Evolutionary conservation across 2,329 filamentous ascomycete species (phyloP).

Genomic region (Sporothrix euskadiensis): DNA sequence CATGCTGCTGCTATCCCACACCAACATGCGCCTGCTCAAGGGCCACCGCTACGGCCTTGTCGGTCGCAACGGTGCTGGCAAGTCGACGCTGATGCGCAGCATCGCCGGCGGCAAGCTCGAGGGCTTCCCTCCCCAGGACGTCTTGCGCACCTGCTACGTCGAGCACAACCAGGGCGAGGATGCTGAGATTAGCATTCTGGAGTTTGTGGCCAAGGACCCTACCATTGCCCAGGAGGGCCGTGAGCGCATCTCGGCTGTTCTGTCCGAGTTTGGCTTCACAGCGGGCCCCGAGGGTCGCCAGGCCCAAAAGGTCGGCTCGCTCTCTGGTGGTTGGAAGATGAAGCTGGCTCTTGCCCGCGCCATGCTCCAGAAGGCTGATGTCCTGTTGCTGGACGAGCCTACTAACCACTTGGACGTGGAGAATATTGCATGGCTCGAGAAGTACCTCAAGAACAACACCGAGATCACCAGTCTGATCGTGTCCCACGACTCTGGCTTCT

Average conservation of each 20-base stretch:
- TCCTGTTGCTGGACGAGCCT: slow-evolving; percentile 94
- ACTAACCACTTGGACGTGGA: slow-evolving; percentile 97
- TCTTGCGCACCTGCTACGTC: slow-evolving; percentile 93
- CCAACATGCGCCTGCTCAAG: slow-evolving; percentile 84
- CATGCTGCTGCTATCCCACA: slow-evolving; percentile 94
- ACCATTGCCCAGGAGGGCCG: slow-evolving; percentile 75
- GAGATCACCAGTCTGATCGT: slow-evolving; percentile 98
- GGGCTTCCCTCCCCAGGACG: slow-evolving; percentile 90
- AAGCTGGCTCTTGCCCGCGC: slow-evolving; percentile 94
- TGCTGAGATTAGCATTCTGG: slow-evolving; percentile 90
- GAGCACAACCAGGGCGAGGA: slow-evolving; percentile 99
- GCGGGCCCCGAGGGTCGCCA: slow-evolving; percentile 86
- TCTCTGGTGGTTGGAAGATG: slow-evolving; percentile 99
- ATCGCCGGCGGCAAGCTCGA: slow-evolving; percentile 96
- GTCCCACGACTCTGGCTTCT: slow-evolving; percentile 95
- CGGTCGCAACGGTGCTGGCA: slow-evolving; percentile 98
- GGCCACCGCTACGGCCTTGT: slow-evolving; percentile 95
- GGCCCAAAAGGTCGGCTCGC: slow-evolving; percentile 83
- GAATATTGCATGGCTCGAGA: slow-evolving; percentile 94
- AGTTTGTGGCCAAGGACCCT: slow-evolving; percentile 89
- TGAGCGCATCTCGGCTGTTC: slow-evolving; percentile 78
- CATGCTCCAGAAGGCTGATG: slow-evolving; percentile 96
- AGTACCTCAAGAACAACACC: slow-evolving; percentile 92
- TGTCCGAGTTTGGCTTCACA: slow-evolving; percentile 92
- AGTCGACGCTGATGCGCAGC: slow-evolving; percentile 86